phyloP scores from a whole-genome alignment of 2,329 filamentous ascomycete genomes.

The Proliferodiscus dingleyae region DNA sequence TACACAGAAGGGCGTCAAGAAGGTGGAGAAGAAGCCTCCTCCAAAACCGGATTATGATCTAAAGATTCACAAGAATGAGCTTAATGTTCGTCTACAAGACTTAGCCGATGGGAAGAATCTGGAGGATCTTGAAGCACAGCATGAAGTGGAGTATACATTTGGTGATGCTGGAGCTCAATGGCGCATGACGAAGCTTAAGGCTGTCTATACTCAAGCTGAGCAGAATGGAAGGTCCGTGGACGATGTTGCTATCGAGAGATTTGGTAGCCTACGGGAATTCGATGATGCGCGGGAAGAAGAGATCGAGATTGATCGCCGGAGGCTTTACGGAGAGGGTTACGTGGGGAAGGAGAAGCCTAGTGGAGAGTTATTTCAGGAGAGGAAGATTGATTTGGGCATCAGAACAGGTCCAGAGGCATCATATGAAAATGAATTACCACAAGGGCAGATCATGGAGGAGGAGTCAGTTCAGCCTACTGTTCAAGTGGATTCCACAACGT shows the following conservation, averaged over 20 bases:
- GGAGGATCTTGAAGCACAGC: conserved; percentile 47
- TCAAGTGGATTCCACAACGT: conserved; percentile 65
- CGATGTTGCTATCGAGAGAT: conserved; percentile 77
- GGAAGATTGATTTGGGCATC: conserved; percentile 56
- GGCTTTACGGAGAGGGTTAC: conserved; percentile 79
- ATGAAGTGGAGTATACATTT: conserved; percentile 75
- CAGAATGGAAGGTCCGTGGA: conserved; percentile 70
- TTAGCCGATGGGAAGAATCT: conserved; percentile 44
- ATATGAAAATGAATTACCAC: conserved; percentile 36
- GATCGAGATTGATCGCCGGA: conserved; percentile 78
- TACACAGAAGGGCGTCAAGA: conserved; percentile 55
- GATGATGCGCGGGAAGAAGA: conserved; percentile 92
- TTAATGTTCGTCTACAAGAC: conserved; percentile 66
- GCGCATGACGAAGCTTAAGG: conserved; percentile 93
- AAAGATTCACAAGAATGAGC: conserved; percentile 67
- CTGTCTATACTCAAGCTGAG: conserved; percentile 74
- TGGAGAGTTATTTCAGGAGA: conserved; percentile 78
- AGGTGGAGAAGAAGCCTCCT: conserved; percentile 42
- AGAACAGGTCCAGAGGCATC: conserved; percentile 34
- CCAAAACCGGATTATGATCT: conserved; percentile 30
- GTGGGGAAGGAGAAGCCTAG: conserved; percentile 80
- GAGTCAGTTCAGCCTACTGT: conserved; percentile 43
- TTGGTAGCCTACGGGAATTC: conserved; percentile 75
- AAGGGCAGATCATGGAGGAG: conserved; percentile 56
- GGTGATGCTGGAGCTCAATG: conserved; percentile 87